Evolutionary conservation across 495 filamentous ascomycete genomes (phyloP), one percentile per base, ranked within the genome.

Genomic region (Rhypophila decipiens): DNA sequence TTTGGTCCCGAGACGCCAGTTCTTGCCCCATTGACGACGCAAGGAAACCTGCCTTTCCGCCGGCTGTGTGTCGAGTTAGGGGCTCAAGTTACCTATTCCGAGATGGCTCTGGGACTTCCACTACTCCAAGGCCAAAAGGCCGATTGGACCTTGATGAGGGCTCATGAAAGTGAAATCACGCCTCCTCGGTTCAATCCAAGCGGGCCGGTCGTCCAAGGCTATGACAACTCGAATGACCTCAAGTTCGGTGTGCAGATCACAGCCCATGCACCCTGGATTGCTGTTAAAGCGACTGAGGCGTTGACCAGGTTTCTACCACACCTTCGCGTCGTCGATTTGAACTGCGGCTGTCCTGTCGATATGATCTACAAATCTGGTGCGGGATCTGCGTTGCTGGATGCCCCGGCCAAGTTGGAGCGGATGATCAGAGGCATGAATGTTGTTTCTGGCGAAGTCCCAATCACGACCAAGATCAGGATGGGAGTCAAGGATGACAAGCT

Each of bases 331-430:
- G 83, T 98, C 47, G 93, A 98, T 59, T 66, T 98, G 49, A 98
- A 98, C 68, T 96, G 91, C 57, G 93, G 93, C 24, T 98, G 93
- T 58, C 93, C 93, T 13, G 96, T 98, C 58, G 91, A 98, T 52
- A 76, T 95, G 45, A 82, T 98, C 35, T 95, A 79, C 71, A 78
- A 86, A 33, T 74, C 84, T 31, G 93, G 93, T 36, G 87, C 88
- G 18, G 93, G 93, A 2, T 96, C 91, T n/a, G 90, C 87, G n/a
- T 79, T 98, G 1, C 78, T 98, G 12, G 93, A 97, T 50, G 72
- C 79, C 33, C 84, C 76, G 34, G 77, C 77, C 22, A 96, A 95
- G 63, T 65, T 98, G 33, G 87, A 95, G 56, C 88, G 89, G 65
- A 96, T 95, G 55, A 73, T 97, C 44, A 74, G 88, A 22, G 93